Base-by-base conservation (phyloP, 306 rosid genomes). In the Luffa aegyptiaca region DNA sequence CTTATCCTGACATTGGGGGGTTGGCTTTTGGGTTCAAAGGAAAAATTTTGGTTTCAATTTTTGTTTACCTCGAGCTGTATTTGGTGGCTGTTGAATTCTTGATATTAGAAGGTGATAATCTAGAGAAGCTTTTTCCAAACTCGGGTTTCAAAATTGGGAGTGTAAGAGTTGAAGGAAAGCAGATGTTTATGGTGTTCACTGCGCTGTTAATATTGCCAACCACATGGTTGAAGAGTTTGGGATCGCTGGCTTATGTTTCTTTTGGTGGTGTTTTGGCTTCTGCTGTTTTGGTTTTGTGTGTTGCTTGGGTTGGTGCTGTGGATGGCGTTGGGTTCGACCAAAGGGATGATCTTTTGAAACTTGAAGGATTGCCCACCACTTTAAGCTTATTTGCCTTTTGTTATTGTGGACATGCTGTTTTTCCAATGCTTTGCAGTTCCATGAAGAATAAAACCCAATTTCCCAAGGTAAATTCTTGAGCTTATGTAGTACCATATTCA, bases 21-120 rank as follows among this genome's bases (percentile, higher is more conserved):
- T 76, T 53, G 5, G 96, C 97, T 57, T 92, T 84, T 74, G 97
- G 97, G 14, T 26, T 8, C 31, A 86, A 75, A 76, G 97, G 97
- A 73, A 89, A 88, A 84, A 31, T 75, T 6, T 0, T 86, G 7
- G 82, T 92, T 2, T 81, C 96, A 18, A 16, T 79, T 20, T 82
- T 92, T 42, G 82, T 88, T 82, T 89, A 86, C 52, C 17, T 85
- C 4, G 93, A 88, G 77, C 39, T 92, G 8, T 90, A 83, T 81
- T 33, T 90, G 33, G 85, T 90, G 13, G 88, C 89, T 0, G 89
- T 92, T 5, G 89, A 87, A 75, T 86, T 89, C 79, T 89, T 92
- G 41, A 88, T 92, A 77, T 37, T 89, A 37, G 97, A 86, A 86
- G 97, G 97, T 20, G 97, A 92, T 86, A 89, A 83, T 65, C 44